These are phyloP conservation scores for Emmonsia crescens DNA, from an alignment of 2,329 filamentous ascomycete genomes.

Conservation along the genomic window DNA sequence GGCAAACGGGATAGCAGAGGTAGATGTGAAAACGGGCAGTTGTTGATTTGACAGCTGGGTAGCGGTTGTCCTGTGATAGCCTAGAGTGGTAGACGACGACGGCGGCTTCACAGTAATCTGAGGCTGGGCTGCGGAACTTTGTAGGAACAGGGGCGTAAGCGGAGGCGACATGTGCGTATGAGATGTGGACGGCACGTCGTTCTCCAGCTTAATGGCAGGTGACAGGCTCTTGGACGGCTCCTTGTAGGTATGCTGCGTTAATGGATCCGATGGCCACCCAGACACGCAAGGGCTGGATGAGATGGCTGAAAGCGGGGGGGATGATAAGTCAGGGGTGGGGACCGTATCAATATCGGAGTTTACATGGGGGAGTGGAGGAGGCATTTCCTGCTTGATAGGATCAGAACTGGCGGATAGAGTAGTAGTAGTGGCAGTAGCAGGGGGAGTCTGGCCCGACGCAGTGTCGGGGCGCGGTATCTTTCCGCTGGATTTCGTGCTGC, in stretches of 20 bases:
- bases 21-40: slow-evolving; percentile 41
- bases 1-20: slow-evolving; percentile 34
- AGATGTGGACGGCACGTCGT: neutral
- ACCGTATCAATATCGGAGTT: neutral
- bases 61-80: slow-evolving; percentile 13
- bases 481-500: neutral
- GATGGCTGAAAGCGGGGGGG: neutral
- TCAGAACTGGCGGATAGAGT: neutral
- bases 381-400: neutral
- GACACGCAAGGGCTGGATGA: neutral
- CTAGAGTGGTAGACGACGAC: slow-evolving; percentile 21
- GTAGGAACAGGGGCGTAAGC: slow-evolving; percentile 7
- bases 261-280: neutral
- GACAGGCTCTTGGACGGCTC: neutral
- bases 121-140: slow-evolving; percentile 6
- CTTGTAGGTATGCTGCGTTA: neutral
- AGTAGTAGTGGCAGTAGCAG: neutral
- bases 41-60: slow-evolving; percentile 19
- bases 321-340: neutral
- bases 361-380: neutral
- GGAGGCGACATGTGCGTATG: slow-evolving; percentile 6
- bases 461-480: neutral
- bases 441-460: neutral
- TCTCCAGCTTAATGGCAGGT: neutral
- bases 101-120: slow-evolving; percentile 22